These are phyloP conservation scores for Phytophthora vignae DNA, from an alignment of 352 stramenopile genomes.

Conservation along the genomic window DNA sequence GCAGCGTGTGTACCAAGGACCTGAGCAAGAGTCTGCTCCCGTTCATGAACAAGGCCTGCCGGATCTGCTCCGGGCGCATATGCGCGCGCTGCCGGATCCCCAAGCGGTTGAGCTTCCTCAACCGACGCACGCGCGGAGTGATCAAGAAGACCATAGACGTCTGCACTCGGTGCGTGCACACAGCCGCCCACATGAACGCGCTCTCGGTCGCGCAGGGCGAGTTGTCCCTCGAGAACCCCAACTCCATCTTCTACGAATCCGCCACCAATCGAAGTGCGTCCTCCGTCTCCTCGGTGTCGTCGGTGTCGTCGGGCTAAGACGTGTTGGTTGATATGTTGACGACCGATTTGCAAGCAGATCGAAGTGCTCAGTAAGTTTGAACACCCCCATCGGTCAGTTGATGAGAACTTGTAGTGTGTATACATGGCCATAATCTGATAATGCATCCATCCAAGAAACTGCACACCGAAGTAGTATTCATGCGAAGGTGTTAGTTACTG, in stretches of 20 bases:
- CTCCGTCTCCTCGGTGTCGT: conserved; percentile 30
- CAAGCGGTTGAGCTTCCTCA: conserved; percentile 47
- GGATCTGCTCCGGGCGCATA: conserved; percentile 38
- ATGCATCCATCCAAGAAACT: conserved; percentile 14
- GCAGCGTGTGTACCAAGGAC: conserved; percentile 49
- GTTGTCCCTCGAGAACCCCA: conserved; percentile 39
- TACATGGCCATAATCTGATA: conserved; percentile 8
- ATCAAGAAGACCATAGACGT: conserved; percentile 47
- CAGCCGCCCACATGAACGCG: conserved; percentile 36
- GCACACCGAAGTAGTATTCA: too few species aligned
- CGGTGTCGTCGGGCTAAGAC: conserved; percentile 21
- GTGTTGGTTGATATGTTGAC: neutral
- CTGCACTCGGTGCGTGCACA: conserved; percentile 49
- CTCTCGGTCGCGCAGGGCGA: conserved; percentile 42
- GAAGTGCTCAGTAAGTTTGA: conserved; percentile 2
- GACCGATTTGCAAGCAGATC: neutral
- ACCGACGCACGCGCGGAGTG: conserved; percentile 38
- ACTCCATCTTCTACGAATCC: conserved; percentile 44
- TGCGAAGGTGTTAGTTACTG: neutral
- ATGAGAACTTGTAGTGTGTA: conserved; percentile 2
- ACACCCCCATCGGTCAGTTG: neutral
- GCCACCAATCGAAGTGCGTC: conserved; percentile 24
- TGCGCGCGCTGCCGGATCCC: conserved; percentile 46
- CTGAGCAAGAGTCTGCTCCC: conserved; percentile 43
- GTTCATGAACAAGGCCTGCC: conserved; percentile 53